Percentiles rank a stretch among this genome's conserved stretches.
Conservation (phyloP, 2,329 filamentous ascomycete genomes). For the Ceratocystis diversiconidia region DNA sequence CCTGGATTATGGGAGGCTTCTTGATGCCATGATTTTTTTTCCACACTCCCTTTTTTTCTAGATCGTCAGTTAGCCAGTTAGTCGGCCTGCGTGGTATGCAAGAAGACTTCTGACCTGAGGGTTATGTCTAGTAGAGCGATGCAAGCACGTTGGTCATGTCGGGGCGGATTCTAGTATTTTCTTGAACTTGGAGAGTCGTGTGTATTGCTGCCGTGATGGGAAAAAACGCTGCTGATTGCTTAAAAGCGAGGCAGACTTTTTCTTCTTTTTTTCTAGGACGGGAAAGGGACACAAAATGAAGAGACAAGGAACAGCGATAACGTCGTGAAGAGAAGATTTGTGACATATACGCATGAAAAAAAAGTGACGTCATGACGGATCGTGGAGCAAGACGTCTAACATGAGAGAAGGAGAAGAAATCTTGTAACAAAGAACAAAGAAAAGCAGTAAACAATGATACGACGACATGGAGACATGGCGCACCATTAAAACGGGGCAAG, state of each 20-base stretch:
- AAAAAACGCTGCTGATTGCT: neutral
- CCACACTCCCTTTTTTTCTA: neutral
- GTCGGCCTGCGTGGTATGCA: neutral
- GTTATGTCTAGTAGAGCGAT: neutral
- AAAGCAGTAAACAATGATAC: neutral
- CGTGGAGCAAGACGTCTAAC: conserved; percentile 16
- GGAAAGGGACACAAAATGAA: neutral
- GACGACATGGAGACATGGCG: neutral
- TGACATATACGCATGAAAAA: neutral
- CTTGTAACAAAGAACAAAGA: neutral
- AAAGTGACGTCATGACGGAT: conserved; percentile 15
- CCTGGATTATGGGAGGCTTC: neutral
- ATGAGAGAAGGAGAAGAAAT: conserved; percentile 11
- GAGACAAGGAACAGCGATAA: neutral
- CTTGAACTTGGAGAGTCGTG: neutral
- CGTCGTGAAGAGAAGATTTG: neutral
- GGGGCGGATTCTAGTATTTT: neutral
- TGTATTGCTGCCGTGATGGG: neutral
- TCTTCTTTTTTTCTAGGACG: neutral
- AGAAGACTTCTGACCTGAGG: neutral
- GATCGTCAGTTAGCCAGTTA: neutral
- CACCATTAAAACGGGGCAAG: conserved; percentile 1
- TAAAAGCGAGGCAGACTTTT: neutral
- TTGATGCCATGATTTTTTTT: neutral
- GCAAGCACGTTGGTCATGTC: neutral